A percentile compares a stretch with the other conserved stretches of the same genome.
These are phyloP conservation scores for Saccharum hybrid DNA, from an alignment of 202 grass and related monocot genomes.

Conservation along the genomic window DNA sequence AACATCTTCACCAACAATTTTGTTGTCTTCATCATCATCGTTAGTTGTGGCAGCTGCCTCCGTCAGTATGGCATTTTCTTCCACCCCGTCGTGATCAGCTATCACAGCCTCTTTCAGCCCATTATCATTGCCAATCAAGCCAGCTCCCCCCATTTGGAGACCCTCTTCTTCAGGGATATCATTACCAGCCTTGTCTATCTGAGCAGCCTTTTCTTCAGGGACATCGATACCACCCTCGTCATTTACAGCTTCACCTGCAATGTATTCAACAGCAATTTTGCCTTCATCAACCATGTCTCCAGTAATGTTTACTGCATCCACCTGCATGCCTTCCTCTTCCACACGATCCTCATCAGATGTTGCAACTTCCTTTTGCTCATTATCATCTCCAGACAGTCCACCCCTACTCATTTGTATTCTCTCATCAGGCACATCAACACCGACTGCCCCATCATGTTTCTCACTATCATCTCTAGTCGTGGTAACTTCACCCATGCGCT, in stretches of 20 bases:
- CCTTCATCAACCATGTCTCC: slow-evolving; percentile 32
- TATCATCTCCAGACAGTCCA: slow-evolving; percentile 22
- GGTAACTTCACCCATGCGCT: slow-evolving; percentile 37
- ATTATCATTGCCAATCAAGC: slow-evolving; percentile 28
- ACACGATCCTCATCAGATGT: slow-evolving; percentile 14
- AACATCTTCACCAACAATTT: slow-evolving; percentile 41
- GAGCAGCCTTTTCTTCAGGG: slow-evolving; percentile 53
- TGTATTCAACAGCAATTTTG: slow-evolving; percentile 30
- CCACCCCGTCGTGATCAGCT: slow-evolving; percentile 8
- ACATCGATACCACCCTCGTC: slow-evolving; percentile 36
- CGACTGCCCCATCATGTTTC: neutral
- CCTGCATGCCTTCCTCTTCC: slow-evolving; percentile 30
- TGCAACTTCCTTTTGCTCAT: slow-evolving; percentile 17
- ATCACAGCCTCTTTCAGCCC: slow-evolving; percentile 11
- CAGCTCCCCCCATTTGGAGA: neutral
- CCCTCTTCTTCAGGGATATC: slow-evolving; percentile 20
- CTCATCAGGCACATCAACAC: slow-evolving; percentile 21
- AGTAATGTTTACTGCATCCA: slow-evolving; percentile 24
- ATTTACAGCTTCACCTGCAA: slow-evolving; percentile 43
- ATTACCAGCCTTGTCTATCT: slow-evolving; percentile 50
- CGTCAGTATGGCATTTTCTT: slow-evolving; percentile 35
- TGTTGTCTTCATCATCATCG: slow-evolving; percentile 38
- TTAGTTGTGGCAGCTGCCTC: slow-evolving; percentile 34
- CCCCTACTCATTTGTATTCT: slow-evolving; percentile 20
- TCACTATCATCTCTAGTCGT: slow-evolving; percentile 3